A percentile compares a stretch with the other conserved stretches of the same genome.
phyloP scores from a whole-genome alignment of 2,329 filamentous ascomycete species.

The Fusarium sp. region DNA sequence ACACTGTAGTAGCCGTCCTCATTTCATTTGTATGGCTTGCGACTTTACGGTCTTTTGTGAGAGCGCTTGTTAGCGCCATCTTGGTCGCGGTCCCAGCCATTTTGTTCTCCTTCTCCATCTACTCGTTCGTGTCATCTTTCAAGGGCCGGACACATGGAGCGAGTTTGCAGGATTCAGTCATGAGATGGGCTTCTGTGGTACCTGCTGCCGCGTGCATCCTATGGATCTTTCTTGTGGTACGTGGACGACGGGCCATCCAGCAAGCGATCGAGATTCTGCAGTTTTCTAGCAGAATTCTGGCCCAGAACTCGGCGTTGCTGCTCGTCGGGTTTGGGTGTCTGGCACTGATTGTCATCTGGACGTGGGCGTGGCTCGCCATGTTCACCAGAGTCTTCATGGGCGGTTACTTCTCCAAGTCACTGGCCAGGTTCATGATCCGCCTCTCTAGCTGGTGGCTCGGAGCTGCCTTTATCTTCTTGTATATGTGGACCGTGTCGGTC shows the following conservation, averaged over 20 bases:
- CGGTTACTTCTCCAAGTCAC: constrained; percentile 78
- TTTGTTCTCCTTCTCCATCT: constrained; percentile 89
- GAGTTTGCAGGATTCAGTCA: constrained; percentile 85
- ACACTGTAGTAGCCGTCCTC: constrained; percentile 89
- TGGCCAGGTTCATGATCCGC: constrained; percentile 81
- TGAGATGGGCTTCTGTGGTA: constrained; percentile 87
- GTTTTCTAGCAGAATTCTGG: constrained; percentile 89
- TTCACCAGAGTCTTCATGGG: constrained; percentile 95
- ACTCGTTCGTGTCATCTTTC: constrained; percentile 91
- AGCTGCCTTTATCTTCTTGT: constrained; percentile 91
- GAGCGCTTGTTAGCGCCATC: constrained; percentile 83
- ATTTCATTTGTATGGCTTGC: constrained; percentile 94
- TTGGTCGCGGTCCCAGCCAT: constrained; percentile 87
- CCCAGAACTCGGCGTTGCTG: constrained; percentile 85
- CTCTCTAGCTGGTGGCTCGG: constrained; percentile 95
- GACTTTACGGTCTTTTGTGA: constrained; percentile 86
- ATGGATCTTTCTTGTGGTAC: constrained; percentile 87
- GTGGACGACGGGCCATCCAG: constrained; percentile 81
- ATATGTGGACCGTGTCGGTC: constrained; percentile 92
- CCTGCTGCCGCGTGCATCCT: constrained; percentile 78
- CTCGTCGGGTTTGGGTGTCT: constrained; percentile 85
- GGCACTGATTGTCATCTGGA: constrained; percentile 83
- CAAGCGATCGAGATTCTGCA: constrained; percentile 91
- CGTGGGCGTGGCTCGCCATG: constrained; percentile 97
- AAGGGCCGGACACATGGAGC: constrained; percentile 79